These are phyloP conservation scores for Penicillium turbatum DNA, from an alignment of 495 filamentous ascomycete genomes.

Conservation along the genomic window DNA sequence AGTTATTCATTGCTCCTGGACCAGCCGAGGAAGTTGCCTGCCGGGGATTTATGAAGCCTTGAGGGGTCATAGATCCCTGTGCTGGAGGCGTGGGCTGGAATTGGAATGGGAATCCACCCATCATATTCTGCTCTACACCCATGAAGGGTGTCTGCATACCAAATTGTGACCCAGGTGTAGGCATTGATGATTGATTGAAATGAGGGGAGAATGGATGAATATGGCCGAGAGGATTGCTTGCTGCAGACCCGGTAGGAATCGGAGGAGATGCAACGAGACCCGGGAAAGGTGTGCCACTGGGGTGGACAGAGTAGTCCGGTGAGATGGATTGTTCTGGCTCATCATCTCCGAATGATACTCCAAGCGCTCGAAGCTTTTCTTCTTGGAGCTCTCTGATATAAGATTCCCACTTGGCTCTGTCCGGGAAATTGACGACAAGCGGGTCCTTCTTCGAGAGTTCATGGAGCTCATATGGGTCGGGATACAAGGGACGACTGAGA, in stretches of 20 bases:
- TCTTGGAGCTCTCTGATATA: conserved; percentile 80
- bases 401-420: conserved; percentile 70
- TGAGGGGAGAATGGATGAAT: conserved; percentile 43
- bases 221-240: conserved; percentile 37
- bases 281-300: conserved; percentile 48
- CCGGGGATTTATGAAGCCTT: conserved; percentile 41
- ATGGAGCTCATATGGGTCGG: conserved; percentile 56
- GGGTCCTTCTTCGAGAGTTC: conserved; percentile 48
- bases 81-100: conserved; percentile 45
- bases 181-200: conserved; percentile 49
- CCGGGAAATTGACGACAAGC: conserved; percentile 69
- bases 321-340: conserved; percentile 67
- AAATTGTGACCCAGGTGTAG: conserved; percentile 50
- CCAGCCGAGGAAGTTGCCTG: conserved; percentile 29
- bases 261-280: conserved; percentile 57
- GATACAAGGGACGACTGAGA: conserved; percentile 71
- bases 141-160: conserved; percentile 41
- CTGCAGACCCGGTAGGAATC: conserved; percentile 44
- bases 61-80: conserved; percentile 42
- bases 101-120: conserved; percentile 38
- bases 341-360: conserved; percentile 72
- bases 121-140: conserved; percentile 38
- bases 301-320: conserved; percentile 64
- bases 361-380: conserved; percentile 84
- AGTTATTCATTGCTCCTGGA: conserved; percentile 33